Evolutionary conservation across 441 rosid genomes (phyloP), one percentile per base, ranked within the genome.

Genomic region (Omphalea diandra): DNA sequence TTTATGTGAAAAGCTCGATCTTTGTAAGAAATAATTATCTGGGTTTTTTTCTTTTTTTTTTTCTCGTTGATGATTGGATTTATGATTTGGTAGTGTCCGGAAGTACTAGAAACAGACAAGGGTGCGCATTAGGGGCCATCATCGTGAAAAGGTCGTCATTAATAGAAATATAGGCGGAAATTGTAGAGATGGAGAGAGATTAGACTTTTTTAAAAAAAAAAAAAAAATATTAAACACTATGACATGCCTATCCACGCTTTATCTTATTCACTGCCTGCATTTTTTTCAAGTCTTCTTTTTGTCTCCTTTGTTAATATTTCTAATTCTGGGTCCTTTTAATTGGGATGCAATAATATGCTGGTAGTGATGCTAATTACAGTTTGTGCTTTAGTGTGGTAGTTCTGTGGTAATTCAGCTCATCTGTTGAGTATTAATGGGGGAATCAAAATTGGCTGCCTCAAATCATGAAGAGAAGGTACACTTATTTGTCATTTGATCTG

Each of bases 401-500:
- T 67, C 65, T 73, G 67, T 70, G 64, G 75, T 76, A 43, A 75
- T 70, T 78, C 69, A 67, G 80, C 55, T 72, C 70, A 69, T 68
- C 33, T 73, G 18, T 63, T 64, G 67, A 73, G 75, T 74, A 70
- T 65, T 57, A 58, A 85, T 84, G 90, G 90, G 88, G 6, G 89
- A 88, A 83, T 76, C 85, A 76, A 67, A 77, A 66, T 76, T 77
- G 75, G 83, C 83, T 64, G 83, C 85, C 75, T 73, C 84, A 67
- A 75, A 43, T 76, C 41, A 65, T 70, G 82, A 76, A 67, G 87
- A 80, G 76, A 86, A 90, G 96, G 96, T 90, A 82, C 59, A 43
- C 40, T 46, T 65, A 38, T 70, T 63, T 80, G 82, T 68, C 76
- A 77, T 69, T 66, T 72, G 82, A 77, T 77, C 76, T 73, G 73